phyloP scores from a whole-genome alignment of 2,329 filamentous ascomycete species.

The Trichoderma pleuroti region DNA sequence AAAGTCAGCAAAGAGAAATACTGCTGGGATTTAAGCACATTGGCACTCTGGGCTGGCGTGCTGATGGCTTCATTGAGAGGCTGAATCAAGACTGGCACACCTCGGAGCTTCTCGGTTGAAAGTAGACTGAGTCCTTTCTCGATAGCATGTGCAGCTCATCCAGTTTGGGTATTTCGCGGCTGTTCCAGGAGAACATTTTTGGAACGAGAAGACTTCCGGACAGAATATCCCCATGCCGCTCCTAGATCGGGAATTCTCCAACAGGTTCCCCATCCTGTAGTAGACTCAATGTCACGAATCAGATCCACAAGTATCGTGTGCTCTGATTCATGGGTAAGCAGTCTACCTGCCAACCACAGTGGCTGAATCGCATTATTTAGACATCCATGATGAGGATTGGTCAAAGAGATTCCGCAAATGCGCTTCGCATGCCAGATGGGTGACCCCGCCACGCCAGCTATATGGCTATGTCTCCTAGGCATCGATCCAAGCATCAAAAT shows the following conservation, averaged over 20 bases:
- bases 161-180: neutral
- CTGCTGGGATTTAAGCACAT: neutral
- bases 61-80: neutral
- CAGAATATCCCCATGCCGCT: constrained; percentile 35
- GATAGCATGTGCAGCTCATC: neutral
- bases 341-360: constrained; percentile 52
- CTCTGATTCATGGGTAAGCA: constrained; percentile 49
- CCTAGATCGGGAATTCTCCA: constrained; percentile 54
- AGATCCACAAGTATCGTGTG: constrained; percentile 40
- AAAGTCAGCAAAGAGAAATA: neutral
- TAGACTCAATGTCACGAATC: constrained; percentile 48
- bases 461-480: constrained; percentile 22
- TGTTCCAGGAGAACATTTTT: neutral
- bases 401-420: constrained; percentile 28
- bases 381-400: constrained; percentile 54
- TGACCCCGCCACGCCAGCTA: constrained; percentile 28
- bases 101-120: neutral
- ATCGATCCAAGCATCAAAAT: constrained; percentile 46
- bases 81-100: neutral
- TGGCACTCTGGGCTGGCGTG: neutral
- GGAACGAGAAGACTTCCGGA: neutral
- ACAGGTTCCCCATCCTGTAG: constrained; percentile 51
- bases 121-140: neutral
- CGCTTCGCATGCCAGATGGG: constrained; percentile 49
- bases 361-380: constrained; percentile 57